Evolutionary conservation across 106 monocot genomes (phyloP), one percentile per base, ranked within the genome.

Genomic region (Posidonia australis): DNA sequence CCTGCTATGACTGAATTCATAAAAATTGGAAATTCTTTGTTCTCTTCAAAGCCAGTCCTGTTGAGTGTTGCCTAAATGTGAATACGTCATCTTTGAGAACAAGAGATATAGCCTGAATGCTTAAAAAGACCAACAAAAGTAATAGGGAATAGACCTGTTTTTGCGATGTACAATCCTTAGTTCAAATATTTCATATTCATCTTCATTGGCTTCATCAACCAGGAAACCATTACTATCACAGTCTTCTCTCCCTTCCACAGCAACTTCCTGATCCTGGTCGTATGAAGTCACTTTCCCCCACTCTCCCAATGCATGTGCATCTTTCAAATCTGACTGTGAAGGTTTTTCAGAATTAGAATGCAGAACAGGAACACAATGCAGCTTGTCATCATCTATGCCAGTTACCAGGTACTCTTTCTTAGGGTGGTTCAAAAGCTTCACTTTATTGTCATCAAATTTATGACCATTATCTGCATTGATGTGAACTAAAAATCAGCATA

Each of bases 21-120:
- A 44, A 86, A 52, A 62, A 94, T 82, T 5, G 89, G 86, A 10
- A 94, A 65, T 64, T 94, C 89, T 70, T 90, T 94, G 70, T 84
- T 90, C 73, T 90, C 89, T 64, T 94, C 89, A 77, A 90, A 94
- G 10, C 93, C 93, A 70, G 93, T 94, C 80, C 93, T 94, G 83
- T 57, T 48, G 58, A 55, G 21, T 54, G 57, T 54, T 24, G 24
- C 51, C 66, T 52, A 52, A 25, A 48, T 16, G 43, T 59, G 57
- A 57, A 66, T 65, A 14, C 57, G 19, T 57, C 57, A 51, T 45
- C 29, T 30, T 36, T 46, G 45, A 48, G 17, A 46, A 44, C 26
- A 46, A 27, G 2, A 25, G 9, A 46, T 22, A 17, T 26, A 48
- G 13, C 13, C 20, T 12, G 25, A 24, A 6, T 0, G 22, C 20